Percentiles rank a stretch among this genome's conserved stretches.
Conservation (phyloP, 176 grass and related monocot genomes). For the Alloteropsis semialata region DNA sequence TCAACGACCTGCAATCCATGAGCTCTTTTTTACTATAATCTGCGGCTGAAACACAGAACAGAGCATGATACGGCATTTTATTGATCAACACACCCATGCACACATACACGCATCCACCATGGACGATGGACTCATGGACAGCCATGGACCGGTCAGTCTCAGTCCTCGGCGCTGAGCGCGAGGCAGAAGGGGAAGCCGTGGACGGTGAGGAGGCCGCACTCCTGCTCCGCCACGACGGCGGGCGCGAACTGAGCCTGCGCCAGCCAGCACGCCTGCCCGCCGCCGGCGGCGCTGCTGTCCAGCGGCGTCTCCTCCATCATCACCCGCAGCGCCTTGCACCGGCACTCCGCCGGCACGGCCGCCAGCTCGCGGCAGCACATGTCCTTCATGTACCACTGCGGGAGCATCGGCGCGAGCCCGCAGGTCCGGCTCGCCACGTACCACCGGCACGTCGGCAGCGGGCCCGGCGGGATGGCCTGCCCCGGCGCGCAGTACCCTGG, state of each 20-base stretch:
- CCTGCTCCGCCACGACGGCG: background rate
- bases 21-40: too few relatives aligned
- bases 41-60: too few relatives aligned
- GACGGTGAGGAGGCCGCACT: background rate
- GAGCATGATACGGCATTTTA: too few relatives aligned
- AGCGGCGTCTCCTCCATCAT: background rate
- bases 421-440: conserved; percentile 8
- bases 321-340: conserved; percentile 22
- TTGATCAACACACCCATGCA: too few relatives aligned
- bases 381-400: background rate
- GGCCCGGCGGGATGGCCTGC: background rate
- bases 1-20: too few relatives aligned
- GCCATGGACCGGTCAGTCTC: too few relatives aligned
- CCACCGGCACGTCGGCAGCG: background rate
- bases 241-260: background rate
- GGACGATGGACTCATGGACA: too few relatives aligned
- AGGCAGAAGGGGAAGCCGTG: background rate
- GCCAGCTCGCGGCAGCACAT: conserved; percentile 6
- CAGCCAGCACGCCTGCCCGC: background rate
- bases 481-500: background rate
- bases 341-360: background rate
- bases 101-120: too few relatives aligned
- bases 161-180: background rate
- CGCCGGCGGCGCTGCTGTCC: background rate
- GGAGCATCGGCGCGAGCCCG: background rate